Base-by-base conservation (phyloP, 2,329 filamentous ascomycete species). In the Neoarthrinium moseri region DNA sequence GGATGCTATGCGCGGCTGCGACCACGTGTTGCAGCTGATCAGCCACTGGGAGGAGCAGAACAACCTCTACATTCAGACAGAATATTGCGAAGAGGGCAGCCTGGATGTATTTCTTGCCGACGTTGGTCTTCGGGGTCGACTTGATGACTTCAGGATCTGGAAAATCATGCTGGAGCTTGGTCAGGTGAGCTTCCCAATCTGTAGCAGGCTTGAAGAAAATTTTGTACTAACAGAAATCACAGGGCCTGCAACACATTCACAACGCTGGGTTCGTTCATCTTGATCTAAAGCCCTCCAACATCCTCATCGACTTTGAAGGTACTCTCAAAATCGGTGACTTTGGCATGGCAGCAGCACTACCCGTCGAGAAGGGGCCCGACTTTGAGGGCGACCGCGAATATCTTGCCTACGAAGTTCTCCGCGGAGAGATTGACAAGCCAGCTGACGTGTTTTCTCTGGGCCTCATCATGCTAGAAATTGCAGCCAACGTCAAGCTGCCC, bases 71-170 rank as follows among this genome's bases (percentile, higher is more conserved):
- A 97, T 99, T 50, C 92, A 97, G 71, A 97, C 92, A 0, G 94
- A 99, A 62, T 97, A 86, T 63, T 99, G 94, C 60, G 91, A 96
- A 63, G 90, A 96, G 63, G 94, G 94, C 13, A 95, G 89, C 50
- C 73, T 99, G 34, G 87, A 95, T 62, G 78, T 83, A 13, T 99
- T 97, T 62, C 76, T 99, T 23, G 79, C 82, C n/a, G 81, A 87
- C 47, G 83, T 90, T 49, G 94, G 94, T 20, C 78, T 86, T 50
- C 90, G 88, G 62, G 91, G 90, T 37, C 82, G 92, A 56, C 71
- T 99, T 54, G 94, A 99, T 67, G 94, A 97, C 65, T 99, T 99
- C 70, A 83, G 94, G 51, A 96, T 97, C 66, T 99, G 94, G 90
- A 99, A 99, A 72, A 92, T 97, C 47, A 73, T 97, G 57, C 80